phyloP scores from a whole-genome alignment of 1,139 yeast genomes.

The Magnusiomyces suaveolens region DNA sequence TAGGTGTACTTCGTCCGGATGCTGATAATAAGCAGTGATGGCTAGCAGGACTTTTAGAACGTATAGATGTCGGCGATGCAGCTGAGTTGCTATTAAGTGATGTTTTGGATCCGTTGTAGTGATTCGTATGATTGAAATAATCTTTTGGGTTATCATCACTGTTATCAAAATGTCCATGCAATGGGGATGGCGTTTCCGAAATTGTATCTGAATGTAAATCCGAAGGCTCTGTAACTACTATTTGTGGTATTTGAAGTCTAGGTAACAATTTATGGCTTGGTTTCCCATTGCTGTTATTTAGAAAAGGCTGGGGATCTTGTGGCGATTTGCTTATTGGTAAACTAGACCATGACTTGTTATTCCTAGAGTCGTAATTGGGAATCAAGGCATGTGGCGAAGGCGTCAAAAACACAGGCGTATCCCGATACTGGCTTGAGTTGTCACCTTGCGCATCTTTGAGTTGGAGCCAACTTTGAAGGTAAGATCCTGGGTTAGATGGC shows the following conservation, averaged over 20 bases:
- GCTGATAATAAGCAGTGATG: background rate
- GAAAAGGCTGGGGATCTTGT: background rate
- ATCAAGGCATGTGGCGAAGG: background rate
- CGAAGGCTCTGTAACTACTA: conserved; percentile 15
- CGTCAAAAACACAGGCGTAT: background rate
- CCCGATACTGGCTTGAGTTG: background rate
- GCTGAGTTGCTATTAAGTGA: background rate
- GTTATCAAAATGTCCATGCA: background rate
- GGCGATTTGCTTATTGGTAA: background rate
- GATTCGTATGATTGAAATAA: background rate
- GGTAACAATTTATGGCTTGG: background rate
- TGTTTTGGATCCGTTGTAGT: background rate
- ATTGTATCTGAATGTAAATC: background rate
- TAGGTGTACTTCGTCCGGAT: background rate
- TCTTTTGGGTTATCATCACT: background rate
- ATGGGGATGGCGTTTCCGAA: background rate
- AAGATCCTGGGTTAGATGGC: background rate
- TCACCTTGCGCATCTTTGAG: background rate
- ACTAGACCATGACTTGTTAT: background rate
- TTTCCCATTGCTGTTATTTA: background rate
- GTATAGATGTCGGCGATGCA: background rate
- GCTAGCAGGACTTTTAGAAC: background rate
- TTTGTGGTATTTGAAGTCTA: conserved; percentile 12
- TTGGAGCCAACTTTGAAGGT: background rate
- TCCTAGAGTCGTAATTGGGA: background rate